Conservation (phyloP, 1,284 basidiomycete genomes). For the Tilletiopsis washingtonensis region DNA sequence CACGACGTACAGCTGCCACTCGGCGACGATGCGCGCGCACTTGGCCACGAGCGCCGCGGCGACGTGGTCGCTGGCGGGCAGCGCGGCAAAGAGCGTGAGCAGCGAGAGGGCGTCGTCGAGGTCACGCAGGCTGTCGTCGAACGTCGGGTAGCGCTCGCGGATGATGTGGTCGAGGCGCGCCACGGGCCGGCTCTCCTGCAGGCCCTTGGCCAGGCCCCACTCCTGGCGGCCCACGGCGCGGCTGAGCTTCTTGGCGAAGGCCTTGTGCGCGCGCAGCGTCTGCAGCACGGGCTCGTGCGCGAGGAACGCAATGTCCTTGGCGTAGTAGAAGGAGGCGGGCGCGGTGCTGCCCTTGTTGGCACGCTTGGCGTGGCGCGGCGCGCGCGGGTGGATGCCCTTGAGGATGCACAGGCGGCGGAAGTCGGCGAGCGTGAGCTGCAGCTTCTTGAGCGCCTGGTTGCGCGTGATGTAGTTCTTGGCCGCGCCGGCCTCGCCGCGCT, state of each 20-base stretch:
- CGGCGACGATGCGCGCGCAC: slow-evolving; percentile 65
- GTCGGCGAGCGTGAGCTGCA: slow-evolving; percentile 93
- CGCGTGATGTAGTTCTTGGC: slow-evolving; percentile 73
- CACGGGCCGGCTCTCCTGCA: slow-evolving; percentile 72
- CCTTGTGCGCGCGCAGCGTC: slow-evolving; percentile 93
- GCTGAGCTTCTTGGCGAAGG: slow-evolving; percentile 94
- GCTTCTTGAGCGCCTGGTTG: slow-evolving; percentile 58
- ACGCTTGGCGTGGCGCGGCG: slow-evolving; percentile 82
- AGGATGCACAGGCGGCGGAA: slow-evolving; percentile 95
- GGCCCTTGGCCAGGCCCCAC: slow-evolving; percentile 87
- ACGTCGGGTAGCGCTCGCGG: slow-evolving; percentile 97
- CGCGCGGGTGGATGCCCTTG: slow-evolving; percentile 97
- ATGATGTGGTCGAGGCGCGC: slow-evolving; percentile 80
- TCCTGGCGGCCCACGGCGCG: slow-evolving; percentile 86
- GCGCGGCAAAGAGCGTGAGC: slow-evolving; percentile 71
- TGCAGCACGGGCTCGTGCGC: slow-evolving; percentile 94
- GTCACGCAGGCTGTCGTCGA: slow-evolving; percentile 88
- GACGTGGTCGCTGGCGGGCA: slow-evolving; percentile 58
- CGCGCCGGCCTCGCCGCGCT: slow-evolving; percentile 63
- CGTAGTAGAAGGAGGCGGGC: slow-evolving; percentile 94
- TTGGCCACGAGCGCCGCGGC: slow-evolving; percentile 72
- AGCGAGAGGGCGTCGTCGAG: slow-evolving; percentile 96
- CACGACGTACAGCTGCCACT: slow-evolving; percentile 80
- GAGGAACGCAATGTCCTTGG: slow-evolving; percentile 96
- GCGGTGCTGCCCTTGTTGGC: slow-evolving; percentile 97